A percentile compares a stretch with the other conserved stretches of the same genome.
These are phyloP conservation scores for Beauveria brongniartii DNA, from an alignment of 2,329 filamentous ascomycete species.

Conservation along the genomic window DNA sequence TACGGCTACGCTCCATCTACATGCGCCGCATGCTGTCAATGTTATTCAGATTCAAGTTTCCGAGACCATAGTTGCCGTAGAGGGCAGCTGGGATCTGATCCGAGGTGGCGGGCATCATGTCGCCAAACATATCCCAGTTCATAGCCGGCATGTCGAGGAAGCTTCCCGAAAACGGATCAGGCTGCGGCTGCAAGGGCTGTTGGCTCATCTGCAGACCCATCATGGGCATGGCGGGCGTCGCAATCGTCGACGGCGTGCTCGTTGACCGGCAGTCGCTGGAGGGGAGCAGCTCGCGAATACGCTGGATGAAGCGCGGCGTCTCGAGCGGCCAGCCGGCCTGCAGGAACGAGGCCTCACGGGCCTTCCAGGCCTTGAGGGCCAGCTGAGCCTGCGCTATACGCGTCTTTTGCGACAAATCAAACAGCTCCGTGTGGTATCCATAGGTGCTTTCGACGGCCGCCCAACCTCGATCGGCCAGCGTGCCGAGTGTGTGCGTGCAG, in stretches of 20 bases:
- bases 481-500: constrained; percentile 38
- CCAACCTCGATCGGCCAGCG: constrained; percentile 48
- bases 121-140: constrained; percentile 11
- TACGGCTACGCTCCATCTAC: background rate
- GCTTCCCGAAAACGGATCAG: constrained; percentile 1
- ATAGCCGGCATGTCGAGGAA: constrained; percentile 9
- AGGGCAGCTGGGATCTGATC: constrained; percentile 23
- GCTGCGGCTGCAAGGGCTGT: background rate
- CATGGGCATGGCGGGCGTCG: constrained; percentile 8
- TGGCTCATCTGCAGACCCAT: constrained; percentile 4
- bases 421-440: constrained; percentile 40
- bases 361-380: constrained; percentile 44
- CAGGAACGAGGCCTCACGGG: constrained; percentile 35
- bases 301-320: constrained; percentile 37
- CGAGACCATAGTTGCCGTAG: constrained; percentile 24
- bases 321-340: constrained; percentile 30
- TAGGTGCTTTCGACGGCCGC: constrained; percentile 37
- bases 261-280: constrained; percentile 8
- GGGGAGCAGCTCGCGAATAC: constrained; percentile 35
- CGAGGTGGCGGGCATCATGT: constrained; percentile 16
- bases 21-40: constrained; percentile 7
- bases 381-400: constrained; percentile 38
- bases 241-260: background rate
- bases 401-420: constrained; percentile 38
- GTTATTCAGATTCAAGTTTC: constrained; percentile 17